phyloP scores from a whole-genome alignment of 1,284 basidiomycete genomes.

The Ceratobasidium sp. region DNA sequence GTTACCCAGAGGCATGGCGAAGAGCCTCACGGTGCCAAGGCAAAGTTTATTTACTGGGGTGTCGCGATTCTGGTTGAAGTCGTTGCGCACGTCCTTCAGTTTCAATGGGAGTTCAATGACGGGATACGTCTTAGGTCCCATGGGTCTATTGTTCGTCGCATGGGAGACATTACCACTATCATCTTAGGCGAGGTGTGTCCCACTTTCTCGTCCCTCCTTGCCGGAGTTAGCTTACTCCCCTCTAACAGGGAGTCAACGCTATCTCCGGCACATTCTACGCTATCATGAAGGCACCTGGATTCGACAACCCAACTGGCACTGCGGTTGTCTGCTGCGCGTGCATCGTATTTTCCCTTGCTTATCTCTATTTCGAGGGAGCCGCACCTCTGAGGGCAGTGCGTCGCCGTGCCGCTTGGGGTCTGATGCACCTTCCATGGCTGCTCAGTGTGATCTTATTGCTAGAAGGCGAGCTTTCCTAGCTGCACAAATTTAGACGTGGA shows the following conservation, averaged over 20 bases:
- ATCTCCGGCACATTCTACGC: slow-evolving; percentile 30
- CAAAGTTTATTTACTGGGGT: slow-evolving; percentile 19
- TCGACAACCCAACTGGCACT: background rate
- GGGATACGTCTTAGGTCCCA: slow-evolving; percentile 26
- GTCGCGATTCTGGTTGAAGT: slow-evolving; percentile 28
- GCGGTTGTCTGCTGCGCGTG: slow-evolving; percentile 17
- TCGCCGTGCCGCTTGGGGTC: slow-evolving; percentile 22
- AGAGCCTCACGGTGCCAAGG: slow-evolving; percentile 1
- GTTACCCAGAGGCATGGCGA: background rate
- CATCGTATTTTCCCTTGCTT: slow-evolving; percentile 29
- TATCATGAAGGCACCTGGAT: slow-evolving; percentile 22
- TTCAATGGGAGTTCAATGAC: slow-evolving; percentile 2
- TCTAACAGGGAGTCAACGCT: slow-evolving; percentile 20
- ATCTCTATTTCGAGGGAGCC: slow-evolving; percentile 29
- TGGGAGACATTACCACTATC: slow-evolving; percentile 32
- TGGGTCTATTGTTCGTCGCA: slow-evolving; percentile 23
- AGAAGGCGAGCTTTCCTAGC: background rate
- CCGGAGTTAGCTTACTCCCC: background rate
- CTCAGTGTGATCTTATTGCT: slow-evolving; percentile 34
- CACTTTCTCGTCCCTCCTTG: background rate
- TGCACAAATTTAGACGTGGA: background rate
- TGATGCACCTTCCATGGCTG: slow-evolving; percentile 42
- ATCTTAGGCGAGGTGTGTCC: slow-evolving; percentile 29
- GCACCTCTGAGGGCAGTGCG: slow-evolving; percentile 13
- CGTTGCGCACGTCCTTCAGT: slow-evolving; percentile 15